Base-by-base conservation (phyloP, 2,329 filamentous ascomycete genomes). In the Phyllosticta citribraziliensis region DNA sequence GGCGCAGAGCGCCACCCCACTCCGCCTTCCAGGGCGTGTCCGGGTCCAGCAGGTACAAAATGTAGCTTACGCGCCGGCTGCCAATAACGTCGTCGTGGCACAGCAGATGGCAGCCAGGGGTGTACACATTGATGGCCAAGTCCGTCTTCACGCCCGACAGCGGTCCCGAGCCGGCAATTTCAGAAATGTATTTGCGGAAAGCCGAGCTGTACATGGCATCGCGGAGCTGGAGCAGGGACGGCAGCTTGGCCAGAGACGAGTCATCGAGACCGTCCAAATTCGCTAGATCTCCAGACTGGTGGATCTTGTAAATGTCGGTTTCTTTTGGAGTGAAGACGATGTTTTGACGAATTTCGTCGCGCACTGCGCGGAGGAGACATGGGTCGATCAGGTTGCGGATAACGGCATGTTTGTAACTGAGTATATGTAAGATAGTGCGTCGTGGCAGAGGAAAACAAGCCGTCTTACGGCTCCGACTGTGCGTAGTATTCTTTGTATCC, bases 21-120 rank as follows among this genome's bases (percentile, higher is more conserved):
- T 90, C 86, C 17, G 88, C 78, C 78, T 93, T 85, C 94, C 94
- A 99, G 5, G 89, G 87, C 63, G 81, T 85, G 70, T 97, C 93
- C 3, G 94, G 94, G 71, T 97, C 91, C 14, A 91, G 93, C 64
- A 99, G 80, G 74, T 99, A 99, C 63, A 99, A 80, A 66, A 99
- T 99, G 74, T 97, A 99, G 80, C 92, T 97, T 69, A 99, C 87
- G 66, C 92, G 87, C 63, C 94, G 84, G 70, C 88, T 96, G n/a
- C 94, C 94, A 74, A 99, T 99, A 64, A 99, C 94, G 76, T 99
- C 94, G 79, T 99, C 94, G 71, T 99, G 94, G 76, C 94, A 97
- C 30, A 99, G 81, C 25, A 99, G 82, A 73, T 95, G 96, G 72
- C 93, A 97, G 51, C 94, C 93, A 5, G 94, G 93, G 0, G 91